phyloP scores from a whole-genome alignment of 345 rosid genomes.

The Aurinia saxatilis region DNA sequence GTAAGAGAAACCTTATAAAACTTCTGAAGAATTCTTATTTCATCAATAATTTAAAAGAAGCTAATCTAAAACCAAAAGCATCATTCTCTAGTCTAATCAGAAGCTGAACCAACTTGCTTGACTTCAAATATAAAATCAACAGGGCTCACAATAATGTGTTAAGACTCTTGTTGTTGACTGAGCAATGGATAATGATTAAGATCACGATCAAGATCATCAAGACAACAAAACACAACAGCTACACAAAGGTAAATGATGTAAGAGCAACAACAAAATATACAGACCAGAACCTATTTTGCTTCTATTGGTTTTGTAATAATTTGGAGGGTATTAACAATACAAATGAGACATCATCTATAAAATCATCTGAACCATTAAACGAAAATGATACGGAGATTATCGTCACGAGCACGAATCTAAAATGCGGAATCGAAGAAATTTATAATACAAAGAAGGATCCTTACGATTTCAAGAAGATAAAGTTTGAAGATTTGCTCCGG shows the following conservation, averaged over 20 bases:
- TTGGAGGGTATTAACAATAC: neutral
- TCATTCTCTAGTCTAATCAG: neutral
- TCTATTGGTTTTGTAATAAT: neutral
- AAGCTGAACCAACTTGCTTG: neutral
- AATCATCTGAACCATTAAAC: no score
- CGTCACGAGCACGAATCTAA: neutral
- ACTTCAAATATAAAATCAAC: neutral
- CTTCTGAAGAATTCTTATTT: neutral
- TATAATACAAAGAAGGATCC: neutral
- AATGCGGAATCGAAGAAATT: neutral
- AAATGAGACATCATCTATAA: neutral
- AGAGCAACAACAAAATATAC: neutral
- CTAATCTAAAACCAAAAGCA: neutral
- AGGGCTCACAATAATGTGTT: neutral
- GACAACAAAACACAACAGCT: neutral
- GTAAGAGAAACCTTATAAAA: neutral
- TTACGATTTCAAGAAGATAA: neutral
- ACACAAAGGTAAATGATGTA: neutral
- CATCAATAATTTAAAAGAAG: neutral
- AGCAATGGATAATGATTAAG: slow-evolving; percentile 3
- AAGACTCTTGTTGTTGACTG: slow-evolving; percentile 6
- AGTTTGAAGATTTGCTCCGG: neutral
- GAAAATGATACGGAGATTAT: no score
- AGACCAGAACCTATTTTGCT: neutral
- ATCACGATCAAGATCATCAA: slow-evolving; percentile 10